These are phyloP conservation scores for Massarina eburnea DNA, from an alignment of 2,329 filamentous ascomycete genomes.

Conservation along the genomic window DNA sequence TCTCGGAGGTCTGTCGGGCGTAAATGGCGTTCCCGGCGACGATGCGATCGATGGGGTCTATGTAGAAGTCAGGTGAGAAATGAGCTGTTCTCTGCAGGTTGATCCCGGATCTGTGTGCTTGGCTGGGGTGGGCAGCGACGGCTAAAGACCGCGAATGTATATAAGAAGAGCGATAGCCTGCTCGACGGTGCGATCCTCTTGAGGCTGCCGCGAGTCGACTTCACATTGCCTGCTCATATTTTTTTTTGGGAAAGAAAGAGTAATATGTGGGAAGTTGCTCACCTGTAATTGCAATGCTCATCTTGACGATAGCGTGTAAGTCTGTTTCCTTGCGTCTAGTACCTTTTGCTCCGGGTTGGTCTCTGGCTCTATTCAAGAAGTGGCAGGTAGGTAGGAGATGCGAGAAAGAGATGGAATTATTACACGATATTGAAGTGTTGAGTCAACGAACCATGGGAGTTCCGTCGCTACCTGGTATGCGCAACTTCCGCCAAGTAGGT, in stretches of 20 bases:
- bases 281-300: constrained; percentile 4
- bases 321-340: constrained; percentile 1
- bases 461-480: constrained; percentile 8
- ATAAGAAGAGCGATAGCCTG: constrained; percentile 11
- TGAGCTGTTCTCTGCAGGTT: constrained; percentile 15
- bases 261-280: neutral
- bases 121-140: constrained; percentile 7
- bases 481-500: neutral
- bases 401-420: constrained; percentile 1
- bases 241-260: neutral
- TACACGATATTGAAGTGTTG: neutral
- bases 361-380: neutral
- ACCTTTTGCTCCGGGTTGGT: neutral
- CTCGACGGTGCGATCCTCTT: constrained; percentile 2
- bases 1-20: constrained; percentile 64
- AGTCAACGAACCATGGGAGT: neutral
- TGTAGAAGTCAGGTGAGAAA: constrained; percentile 29
- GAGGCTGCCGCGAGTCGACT: constrained; percentile 7
- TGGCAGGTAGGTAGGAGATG: neutral
- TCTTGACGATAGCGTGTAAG: constrained; percentile 5
- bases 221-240: constrained; percentile 4
- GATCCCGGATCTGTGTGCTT: constrained; percentile 5
- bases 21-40: constrained; percentile 71
- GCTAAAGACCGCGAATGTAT: constrained; percentile 2
- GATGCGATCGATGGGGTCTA: constrained; percentile 64